Evolutionary conservation across 495 filamentous ascomycete species (phyloP).

Genomic region (Aspergillus diversus): DNA sequence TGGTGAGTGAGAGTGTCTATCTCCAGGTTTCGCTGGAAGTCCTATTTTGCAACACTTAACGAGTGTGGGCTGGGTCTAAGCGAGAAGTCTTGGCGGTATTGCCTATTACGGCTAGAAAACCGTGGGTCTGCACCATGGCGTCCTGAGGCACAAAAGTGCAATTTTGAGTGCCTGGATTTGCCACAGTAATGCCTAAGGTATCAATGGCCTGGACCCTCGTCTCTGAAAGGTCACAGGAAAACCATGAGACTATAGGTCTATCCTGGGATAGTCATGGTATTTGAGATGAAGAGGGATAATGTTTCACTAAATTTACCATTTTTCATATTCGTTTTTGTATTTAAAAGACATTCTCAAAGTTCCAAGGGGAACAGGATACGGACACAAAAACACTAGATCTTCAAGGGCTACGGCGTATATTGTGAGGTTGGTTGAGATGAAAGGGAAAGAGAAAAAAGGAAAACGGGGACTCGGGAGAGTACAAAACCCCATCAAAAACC

Average conservation of each 20-base stretch:
- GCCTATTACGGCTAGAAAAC: conserved; percentile 35
- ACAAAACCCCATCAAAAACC: conserved; percentile 12
- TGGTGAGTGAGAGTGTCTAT: conserved; percentile 49
- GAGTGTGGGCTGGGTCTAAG: conserved; percentile 54
- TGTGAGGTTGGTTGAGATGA: background rate
- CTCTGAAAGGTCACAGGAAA: too few relatives aligned
- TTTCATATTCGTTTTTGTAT: background rate
- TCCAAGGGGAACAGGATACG: background rate
- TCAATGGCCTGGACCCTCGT: background rate
- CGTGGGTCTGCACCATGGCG: background rate
- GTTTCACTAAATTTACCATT: background rate
- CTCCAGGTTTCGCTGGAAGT: conserved; percentile 43
- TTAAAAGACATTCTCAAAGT: background rate
- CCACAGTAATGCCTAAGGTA: background rate
- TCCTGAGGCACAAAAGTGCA: conserved; percentile 29
- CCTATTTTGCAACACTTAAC: conserved; percentile 52
- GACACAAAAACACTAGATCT: background rate
- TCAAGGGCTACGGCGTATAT: conserved; percentile 1
- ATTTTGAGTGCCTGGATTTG: background rate
- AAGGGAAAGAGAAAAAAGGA: conserved; percentile 5
- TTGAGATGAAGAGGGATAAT: too few relatives aligned
- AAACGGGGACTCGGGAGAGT: conserved; percentile 1
- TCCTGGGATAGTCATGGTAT: too few relatives aligned
- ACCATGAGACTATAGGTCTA: background rate
- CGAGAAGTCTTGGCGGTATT: conserved; percentile 38